These are phyloP conservation scores for Hypoxylon rubiginosum DNA, from an alignment of 2,329 filamentous ascomycete species.

Conservation along the genomic window DNA sequence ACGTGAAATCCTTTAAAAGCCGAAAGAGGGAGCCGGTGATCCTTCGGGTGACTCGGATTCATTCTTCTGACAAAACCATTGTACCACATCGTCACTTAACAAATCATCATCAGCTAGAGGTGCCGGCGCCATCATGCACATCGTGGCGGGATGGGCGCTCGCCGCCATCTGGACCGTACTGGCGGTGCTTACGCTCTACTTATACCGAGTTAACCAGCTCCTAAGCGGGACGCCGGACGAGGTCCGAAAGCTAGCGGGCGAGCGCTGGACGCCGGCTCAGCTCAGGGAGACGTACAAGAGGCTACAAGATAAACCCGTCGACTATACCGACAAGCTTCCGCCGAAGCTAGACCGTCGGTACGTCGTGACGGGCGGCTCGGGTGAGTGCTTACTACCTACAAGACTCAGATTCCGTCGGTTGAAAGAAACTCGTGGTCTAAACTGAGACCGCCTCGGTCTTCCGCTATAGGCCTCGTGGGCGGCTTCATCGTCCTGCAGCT, in stretches of 20 bases:
- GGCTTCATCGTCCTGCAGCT: slow-evolving; percentile 68
- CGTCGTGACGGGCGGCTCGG: slow-evolving; percentile 62
- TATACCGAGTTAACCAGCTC: slow-evolving; percentile 55
- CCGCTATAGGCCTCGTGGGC: slow-evolving; percentile 69
- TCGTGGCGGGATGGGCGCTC: slow-evolving; percentile 6
- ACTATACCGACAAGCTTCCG: slow-evolving; percentile 57
- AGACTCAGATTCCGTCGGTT: slow-evolving; percentile 1
- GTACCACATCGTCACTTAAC: background rate
- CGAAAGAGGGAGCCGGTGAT: slow-evolving; percentile 3
- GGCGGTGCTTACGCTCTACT: slow-evolving; percentile 49
- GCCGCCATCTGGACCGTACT: slow-evolving; percentile 13
- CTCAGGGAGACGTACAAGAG: slow-evolving; percentile 54
- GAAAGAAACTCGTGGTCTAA: slow-evolving; percentile 1
- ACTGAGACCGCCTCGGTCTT: background rate
- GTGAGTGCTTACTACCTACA: slow-evolving; percentile 54
- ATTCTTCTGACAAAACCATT: background rate
- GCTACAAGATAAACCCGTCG: slow-evolving; percentile 54
- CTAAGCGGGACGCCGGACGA: slow-evolving; percentile 56
- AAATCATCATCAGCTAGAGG: background rate
- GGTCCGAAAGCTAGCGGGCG: slow-evolving; percentile 50
- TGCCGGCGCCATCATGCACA: slow-evolving; percentile 14
- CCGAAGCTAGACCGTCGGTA: slow-evolving; percentile 59
- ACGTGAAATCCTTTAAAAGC: slow-evolving; percentile 1
- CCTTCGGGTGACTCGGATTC: background rate
- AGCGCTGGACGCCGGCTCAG: slow-evolving; percentile 55